Evolutionary conservation across 2,329 filamentous ascomycete species (phyloP).

Genomic region (Magnaporthiopsis poae): DNA sequence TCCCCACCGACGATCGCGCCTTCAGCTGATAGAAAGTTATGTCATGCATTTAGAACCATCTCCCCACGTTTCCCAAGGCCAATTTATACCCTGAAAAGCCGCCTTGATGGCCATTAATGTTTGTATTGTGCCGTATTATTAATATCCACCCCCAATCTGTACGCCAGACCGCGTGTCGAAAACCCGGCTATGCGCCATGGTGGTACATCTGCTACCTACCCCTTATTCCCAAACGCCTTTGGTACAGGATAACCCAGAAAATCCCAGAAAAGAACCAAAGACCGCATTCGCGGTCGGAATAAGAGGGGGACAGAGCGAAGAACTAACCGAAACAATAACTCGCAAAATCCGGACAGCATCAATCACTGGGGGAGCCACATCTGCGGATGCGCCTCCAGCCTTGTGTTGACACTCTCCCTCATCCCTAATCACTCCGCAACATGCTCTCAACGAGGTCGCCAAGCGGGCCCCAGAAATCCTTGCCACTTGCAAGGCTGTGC

Average conservation of each 20-base stretch:
- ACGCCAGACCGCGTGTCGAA: not conserved
- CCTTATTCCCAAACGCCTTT: not conserved
- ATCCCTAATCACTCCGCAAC: constrained; percentile 69
- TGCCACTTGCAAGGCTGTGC: constrained; percentile 80
- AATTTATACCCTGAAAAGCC: not conserved
- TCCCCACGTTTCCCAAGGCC: not conserved
- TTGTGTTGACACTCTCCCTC: not conserved
- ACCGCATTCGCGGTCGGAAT: not conserved
- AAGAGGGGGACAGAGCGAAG: not conserved
- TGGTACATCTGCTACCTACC: not conserved
- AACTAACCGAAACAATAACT: not conserved
- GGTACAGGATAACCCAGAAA: not conserved
- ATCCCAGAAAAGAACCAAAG: not conserved
- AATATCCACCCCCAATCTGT: not conserved
- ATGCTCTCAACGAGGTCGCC: constrained; percentile 96
- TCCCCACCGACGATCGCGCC: too few species aligned
- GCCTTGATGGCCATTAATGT: not conserved
- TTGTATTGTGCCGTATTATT: not conserved
- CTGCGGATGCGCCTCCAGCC: too few species aligned
- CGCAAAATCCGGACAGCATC: not conserved
- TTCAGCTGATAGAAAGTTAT: too few species aligned
- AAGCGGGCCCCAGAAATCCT: constrained; percentile 94
- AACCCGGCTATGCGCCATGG: not conserved
- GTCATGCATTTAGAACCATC: not conserved
- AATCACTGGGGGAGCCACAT: not conserved